Evolutionary conservation across 352 stramenopile species (phyloP), one percentile per base, ranked within the genome.

Genomic region (Stramenopiles sp.): DNA sequence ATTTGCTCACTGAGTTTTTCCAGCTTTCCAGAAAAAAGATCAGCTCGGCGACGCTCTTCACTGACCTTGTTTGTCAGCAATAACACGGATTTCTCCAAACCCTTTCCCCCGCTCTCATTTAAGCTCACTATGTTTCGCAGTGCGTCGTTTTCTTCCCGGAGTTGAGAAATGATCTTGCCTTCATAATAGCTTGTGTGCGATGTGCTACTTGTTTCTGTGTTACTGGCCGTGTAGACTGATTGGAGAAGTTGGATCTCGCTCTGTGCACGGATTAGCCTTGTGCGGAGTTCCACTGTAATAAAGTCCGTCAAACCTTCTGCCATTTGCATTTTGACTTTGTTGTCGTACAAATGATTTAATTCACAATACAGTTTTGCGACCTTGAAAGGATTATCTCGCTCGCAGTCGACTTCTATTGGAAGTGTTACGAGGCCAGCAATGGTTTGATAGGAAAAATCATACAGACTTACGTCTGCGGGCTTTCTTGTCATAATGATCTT

Each of bases 171-270:
- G 31, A 35, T 71, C 31, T 71, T 33, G 53, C 35, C 33, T 6
- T 6, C 2, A 33, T 71, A 71, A 4, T 71, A 2, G 12, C 1
- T 71, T 4, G 2, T 71, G 12, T 25, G 12, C 4, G 12, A 71
- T 2, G 53, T 35, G 35, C 31, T 35, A 71, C 53, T 71, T n/a
- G n/a, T n/a, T 71, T 6, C 53, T 35, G 12, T 63, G 12, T 6
- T 31, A 6, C 35, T 33, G 35, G 31, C 53, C 33, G 4, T 71
- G 12, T 71, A 71, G 6, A 71, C 53, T 2, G 53, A 35, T 71
- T 71, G 53, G 31, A 71, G 33, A 31, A 71, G 33, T 71, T 71
- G 53, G 6, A 71, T 71, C 35, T 71, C 53, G 35, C 31, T 2
- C 12, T 71, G 53, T 6, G 53, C 53, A 4, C 53, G 33, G 6